phyloP scores from a whole-genome alignment of 306 rosid genomes.

The Dalbergia oliveri region DNA sequence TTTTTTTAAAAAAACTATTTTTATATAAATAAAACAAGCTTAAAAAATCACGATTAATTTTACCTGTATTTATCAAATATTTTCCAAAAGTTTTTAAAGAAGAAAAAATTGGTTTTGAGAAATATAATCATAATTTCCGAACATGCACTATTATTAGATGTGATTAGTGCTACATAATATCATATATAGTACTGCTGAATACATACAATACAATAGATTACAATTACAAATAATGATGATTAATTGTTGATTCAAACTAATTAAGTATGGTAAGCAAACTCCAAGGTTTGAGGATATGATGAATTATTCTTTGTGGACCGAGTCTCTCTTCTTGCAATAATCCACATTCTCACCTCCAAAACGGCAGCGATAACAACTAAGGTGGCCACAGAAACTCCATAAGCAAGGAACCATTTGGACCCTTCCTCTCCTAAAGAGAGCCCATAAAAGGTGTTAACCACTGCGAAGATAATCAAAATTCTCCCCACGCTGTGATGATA shows the following conservation, averaged over 20 bases:
- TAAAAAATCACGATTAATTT: too few species aligned
- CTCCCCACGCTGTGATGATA: constrained; percentile 51
- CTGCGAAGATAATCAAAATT: constrained; percentile 40
- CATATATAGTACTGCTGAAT: not conserved
- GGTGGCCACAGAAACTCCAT: constrained; percentile 31
- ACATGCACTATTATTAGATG: too few species aligned
- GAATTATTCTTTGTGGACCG: not conserved
- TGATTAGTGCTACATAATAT: too few species aligned
- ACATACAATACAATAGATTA: not conserved
- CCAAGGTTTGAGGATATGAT: constrained; percentile 14
- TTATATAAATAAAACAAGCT: too few species aligned
- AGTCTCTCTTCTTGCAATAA: constrained; percentile 22
- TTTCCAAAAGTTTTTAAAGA: too few species aligned
- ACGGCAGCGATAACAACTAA: constrained; percentile 14
- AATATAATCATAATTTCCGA: too few species aligned
- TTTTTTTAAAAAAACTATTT: too few species aligned
- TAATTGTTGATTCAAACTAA: not conserved
- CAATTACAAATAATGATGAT: constrained; percentile 1
- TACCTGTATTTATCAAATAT: too few species aligned
- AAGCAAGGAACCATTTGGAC: constrained; percentile 44
- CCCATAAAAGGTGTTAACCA: constrained; percentile 45
- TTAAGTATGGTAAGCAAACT: constrained; percentile 9
- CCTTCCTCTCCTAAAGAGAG: constrained; percentile 46
- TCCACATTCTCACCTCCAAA: constrained; percentile 40
- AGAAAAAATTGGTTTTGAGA: too few species aligned